Evolutionary conservation across 768 basidiomycete genomes (phyloP), one percentile per base, ranked within the genome.

Genomic region (Agrocybe praecox): DNA sequence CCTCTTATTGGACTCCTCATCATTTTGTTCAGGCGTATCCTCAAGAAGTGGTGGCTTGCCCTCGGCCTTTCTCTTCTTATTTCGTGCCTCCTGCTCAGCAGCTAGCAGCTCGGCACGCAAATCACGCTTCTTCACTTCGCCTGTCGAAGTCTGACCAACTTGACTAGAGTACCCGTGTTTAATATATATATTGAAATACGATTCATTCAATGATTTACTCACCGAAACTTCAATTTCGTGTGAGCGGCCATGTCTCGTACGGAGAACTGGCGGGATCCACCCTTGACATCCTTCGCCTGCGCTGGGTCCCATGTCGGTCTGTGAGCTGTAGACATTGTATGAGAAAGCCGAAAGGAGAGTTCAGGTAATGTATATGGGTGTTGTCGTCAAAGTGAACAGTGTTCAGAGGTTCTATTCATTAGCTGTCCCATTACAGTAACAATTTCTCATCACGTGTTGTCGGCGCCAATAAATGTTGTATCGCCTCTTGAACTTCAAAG

Each of bases 141-240:
- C 72, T 2, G 80, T 68, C 1, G 92, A 89, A 1, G 92, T 94
- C 72, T 99, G 96, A 9, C 96, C 96, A 2, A 90, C 84, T 80
- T 97, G 94, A 26, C 90, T 91, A 46, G 42, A 56, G 46, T 52
- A 45, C 24, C 33, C 18, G n/a, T 23, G 19, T 21, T 5, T 14
- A 44, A 36, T 29, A 9, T 29, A 36, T 21, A 22, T 23, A 21
- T 22, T 50, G 18, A 47, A n/a, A 24, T 26, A 32, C 26, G 23
- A n/a, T 19, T 7, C 15, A 46, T 6, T 1, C 24, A 29, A 14
- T 23, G 15, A 23, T 40, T 40, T 46, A 63, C 70, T 42, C 57
- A 92, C 88, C 96, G 88, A 76, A 99, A 99, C 78, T 99, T 99
- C 64, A 99, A 89, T 74, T 97, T 96, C 1, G 96, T 99, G 71